phyloP scores from a whole-genome alignment of 768 basidiomycete genomes.

The Boletus pseudo-olivaceus region DNA sequence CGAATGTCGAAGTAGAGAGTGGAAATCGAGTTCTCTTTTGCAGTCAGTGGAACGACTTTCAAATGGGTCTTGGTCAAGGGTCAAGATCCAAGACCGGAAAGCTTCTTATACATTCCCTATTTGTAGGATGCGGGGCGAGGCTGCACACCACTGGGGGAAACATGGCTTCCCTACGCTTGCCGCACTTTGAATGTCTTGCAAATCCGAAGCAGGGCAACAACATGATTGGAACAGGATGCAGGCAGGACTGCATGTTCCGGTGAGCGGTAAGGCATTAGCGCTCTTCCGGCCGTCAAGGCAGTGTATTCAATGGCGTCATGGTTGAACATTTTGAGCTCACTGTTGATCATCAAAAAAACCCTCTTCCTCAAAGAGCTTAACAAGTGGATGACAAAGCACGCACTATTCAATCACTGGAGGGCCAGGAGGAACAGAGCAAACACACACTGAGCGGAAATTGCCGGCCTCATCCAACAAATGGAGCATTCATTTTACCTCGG shows the following conservation, averaged over 20 bases:
- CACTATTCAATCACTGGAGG: constrained; percentile 11
- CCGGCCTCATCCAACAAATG: constrained; percentile 15
- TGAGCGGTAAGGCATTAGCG: constrained; percentile 24
- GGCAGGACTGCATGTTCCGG: constrained; percentile 30
- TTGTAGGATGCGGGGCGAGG: constrained; percentile 23
- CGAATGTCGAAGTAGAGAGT: constrained; percentile 4
- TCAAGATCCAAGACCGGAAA: constrained; percentile 20
- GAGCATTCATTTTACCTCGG: constrained; percentile 17
- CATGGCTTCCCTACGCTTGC: constrained; percentile 29
- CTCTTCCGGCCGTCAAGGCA: constrained; percentile 26
- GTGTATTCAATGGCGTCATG: constrained; percentile 27
- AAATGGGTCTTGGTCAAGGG: constrained; percentile 26
- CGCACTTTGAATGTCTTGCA: constrained; percentile 27
- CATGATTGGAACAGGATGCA: constrained; percentile 31
- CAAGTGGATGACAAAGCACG: constrained; percentile 18
- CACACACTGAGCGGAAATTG: constrained; percentile 26
- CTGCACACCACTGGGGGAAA: constrained; percentile 19
- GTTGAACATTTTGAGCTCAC: constrained; percentile 15
- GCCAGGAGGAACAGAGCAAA: constrained; percentile 3
- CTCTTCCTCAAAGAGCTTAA: constrained; percentile 32
- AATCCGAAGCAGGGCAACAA: constrained; percentile 32
- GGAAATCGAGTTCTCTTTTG: constrained; percentile 20
- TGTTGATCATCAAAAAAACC: constrained; percentile 29
- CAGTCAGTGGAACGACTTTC: constrained; percentile 17
- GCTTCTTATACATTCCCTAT: constrained; percentile 28